Base-by-base conservation (phyloP, 2,329 filamentous ascomycete genomes). In the Endothia cerciana region DNA sequence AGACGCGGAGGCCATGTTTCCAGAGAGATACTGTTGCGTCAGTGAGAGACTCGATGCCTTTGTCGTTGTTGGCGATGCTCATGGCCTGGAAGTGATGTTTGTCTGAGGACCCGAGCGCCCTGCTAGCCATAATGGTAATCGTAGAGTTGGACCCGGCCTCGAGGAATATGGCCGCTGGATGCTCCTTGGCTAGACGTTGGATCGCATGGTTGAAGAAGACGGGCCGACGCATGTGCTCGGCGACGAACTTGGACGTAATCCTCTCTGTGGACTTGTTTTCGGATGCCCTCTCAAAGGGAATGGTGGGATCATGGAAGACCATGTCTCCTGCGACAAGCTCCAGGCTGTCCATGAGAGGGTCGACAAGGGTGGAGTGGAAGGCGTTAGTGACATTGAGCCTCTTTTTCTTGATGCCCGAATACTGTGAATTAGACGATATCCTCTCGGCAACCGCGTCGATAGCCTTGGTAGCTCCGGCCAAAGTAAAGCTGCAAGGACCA, bases 291-390 rank as follows among this genome's bases (percentile, higher is more conserved):
- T 80, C 76, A 0, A 79, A 3, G 0, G 66, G 73, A 40, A 82
- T 78, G 1, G 11, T 56, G 1, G 76, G 71, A 6, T 76, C 43
- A 0, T 71, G 60, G 69, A 80, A 81, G 0, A 57, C 70, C 0
- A 82, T 8, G 0, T 41, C 68, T 4, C 72, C 61, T 0, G 69
- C 78, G 2, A 77, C 38, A 1, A 69, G 6, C 79, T 63, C 78
- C 77, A 81, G 64, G 79, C 66, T 45, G 0, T 56, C 19, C 8
- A 76, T 60, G 0, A 83, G 59, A 0, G 66, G 59, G 0, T 83
- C 80, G 0, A 80, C 77, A 0, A 84, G 72, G 0, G 63, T 58
- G 0, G 78, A 84, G 68, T 85, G 83, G 69, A 83, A 85, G 0
- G 79, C 82, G 64, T 84, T 77, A 0, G 81, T 80, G 1, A 82